A percentile compares a stretch with the other conserved stretches of the same genome.
phyloP scores from a whole-genome alignment of 2,329 filamentous ascomycete species.

The Moelleriella libera region DNA sequence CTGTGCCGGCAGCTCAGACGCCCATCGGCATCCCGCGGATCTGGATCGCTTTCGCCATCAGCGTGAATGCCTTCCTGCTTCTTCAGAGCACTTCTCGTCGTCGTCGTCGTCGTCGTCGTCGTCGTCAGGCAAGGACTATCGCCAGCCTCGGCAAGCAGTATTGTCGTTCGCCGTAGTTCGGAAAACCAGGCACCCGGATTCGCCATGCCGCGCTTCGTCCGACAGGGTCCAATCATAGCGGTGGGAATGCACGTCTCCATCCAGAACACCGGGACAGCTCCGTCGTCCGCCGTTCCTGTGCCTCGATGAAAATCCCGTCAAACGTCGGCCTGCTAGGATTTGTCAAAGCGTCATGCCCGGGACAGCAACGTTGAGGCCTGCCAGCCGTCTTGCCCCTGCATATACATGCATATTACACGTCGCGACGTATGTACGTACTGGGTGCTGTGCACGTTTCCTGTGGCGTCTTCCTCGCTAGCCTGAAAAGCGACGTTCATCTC shows the following conservation, averaged over 20 bases:
- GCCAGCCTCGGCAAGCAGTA: background rate
- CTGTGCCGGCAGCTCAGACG: no score
- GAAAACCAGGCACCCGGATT: background rate
- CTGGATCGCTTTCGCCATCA: no score
- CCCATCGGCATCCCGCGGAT: no score
- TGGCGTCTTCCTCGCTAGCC: background rate
- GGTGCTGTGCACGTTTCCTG: background rate
- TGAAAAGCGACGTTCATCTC: background rate
- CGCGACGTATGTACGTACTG: no score
- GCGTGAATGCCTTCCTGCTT: no score
- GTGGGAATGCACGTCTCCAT: no score
- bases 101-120: no score
- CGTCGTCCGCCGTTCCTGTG: background rate
- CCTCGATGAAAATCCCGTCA: constrained; percentile 3
- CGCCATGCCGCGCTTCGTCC: background rate
- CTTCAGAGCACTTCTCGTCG: no score
- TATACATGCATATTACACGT: background rate
- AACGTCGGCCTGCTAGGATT: constrained; percentile 1
- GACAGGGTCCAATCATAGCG: background rate
- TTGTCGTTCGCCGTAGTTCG: background rate
- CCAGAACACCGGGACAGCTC: constrained; percentile 3
- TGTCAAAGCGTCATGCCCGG: background rate
- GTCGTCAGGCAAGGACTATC: no score
- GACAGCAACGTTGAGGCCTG: background rate
- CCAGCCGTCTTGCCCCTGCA: background rate